phyloP scores from a whole-genome alignment of 2,329 filamentous ascomycete genomes.

The Claviceps citrina region DNA sequence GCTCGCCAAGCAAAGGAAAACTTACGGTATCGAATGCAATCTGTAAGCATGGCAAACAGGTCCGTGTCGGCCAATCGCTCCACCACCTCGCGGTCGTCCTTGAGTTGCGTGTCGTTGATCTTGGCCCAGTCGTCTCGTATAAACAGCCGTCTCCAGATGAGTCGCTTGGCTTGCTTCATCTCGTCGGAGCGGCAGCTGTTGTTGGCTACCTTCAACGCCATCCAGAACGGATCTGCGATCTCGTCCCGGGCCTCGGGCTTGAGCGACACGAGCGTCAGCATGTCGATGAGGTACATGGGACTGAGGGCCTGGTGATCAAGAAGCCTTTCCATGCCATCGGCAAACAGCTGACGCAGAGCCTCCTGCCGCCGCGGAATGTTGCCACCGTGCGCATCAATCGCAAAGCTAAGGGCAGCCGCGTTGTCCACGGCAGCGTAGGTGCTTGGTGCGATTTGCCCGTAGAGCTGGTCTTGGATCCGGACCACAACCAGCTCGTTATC shows the following conservation, averaged over 20 bases:
- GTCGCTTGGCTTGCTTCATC: constrained; percentile 40
- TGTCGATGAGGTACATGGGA: constrained; percentile 49
- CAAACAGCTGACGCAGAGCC: constrained; percentile 55
- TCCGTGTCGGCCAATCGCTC: constrained; percentile 48
- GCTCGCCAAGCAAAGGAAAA: constrained; percentile 10
- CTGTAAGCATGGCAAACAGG: constrained; percentile 50
- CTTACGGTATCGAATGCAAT: constrained; percentile 51
- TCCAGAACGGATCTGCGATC: constrained; percentile 55
- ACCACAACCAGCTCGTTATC: constrained; percentile 53
- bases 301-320: constrained; percentile 59
- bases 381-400: constrained; percentile 50
- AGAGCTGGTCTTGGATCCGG: constrained; percentile 65
- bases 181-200: constrained; percentile 39
- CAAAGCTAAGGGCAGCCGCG: constrained; percentile 60
- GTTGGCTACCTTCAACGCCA: constrained; percentile 50
- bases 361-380: constrained; percentile 42
- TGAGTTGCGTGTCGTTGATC: constrained; percentile 62
- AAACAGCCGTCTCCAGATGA: constrained; percentile 79
- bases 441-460: constrained; percentile 51
- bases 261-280: constrained; percentile 58
- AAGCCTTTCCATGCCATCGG: constrained; percentile 52
- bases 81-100: constrained; percentile 53
- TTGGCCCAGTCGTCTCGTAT: constrained; percentile 71
- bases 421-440: constrained; percentile 63
- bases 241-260: constrained; percentile 33